phyloP scores from a whole-genome alignment of 164 flowering plant species.

The Vitis cinerea region DNA sequence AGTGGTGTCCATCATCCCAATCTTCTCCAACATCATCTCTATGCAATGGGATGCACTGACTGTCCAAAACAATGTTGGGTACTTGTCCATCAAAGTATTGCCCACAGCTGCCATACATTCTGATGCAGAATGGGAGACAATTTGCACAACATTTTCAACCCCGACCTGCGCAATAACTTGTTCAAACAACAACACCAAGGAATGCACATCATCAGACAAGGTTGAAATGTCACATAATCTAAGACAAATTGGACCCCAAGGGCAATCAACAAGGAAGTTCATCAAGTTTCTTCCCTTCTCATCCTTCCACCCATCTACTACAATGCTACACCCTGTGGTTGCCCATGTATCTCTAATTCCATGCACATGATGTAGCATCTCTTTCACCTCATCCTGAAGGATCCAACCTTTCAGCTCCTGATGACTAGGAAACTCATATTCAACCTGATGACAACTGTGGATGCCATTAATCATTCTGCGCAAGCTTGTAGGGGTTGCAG shows the following conservation, averaged over 20 bases:
- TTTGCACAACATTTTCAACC: constrained; percentile 56
- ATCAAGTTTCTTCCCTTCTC: constrained; percentile 41
- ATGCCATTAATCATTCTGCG: constrained; percentile 35
- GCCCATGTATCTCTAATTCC: constrained; percentile 54
- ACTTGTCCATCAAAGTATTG: constrained; percentile 34
- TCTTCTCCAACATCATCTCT: constrained; percentile 53
- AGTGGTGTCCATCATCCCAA: constrained; percentile 23
- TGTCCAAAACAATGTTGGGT: constrained; percentile 47
- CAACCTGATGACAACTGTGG: constrained; percentile 12
- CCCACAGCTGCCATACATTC: constrained; percentile 41
- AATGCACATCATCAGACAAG: constrained; percentile 22
- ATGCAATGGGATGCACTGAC: constrained; percentile 59
- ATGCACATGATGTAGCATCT: constrained; percentile 35
- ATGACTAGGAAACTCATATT: constrained; percentile 31
- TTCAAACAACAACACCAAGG: constrained; percentile 36
- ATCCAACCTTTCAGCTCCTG: constrained; percentile 54
- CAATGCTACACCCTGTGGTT: constrained; percentile 71
- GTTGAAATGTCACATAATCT: constrained; percentile 47
- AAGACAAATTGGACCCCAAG: constrained; percentile 54
- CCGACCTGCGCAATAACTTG: constrained; percentile 57
- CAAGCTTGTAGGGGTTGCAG: constrained; percentile 40
- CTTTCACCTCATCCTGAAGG: constrained; percentile 38
- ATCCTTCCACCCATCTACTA: constrained; percentile 65
- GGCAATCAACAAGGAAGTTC: constrained; percentile 54
- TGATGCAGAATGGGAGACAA: constrained; percentile 38